Percentiles rank a stretch among this genome's conserved stretches.
Conservation (phyloP, 2,329 filamentous ascomycete species). For the Fusarium praegraminearum region DNA sequence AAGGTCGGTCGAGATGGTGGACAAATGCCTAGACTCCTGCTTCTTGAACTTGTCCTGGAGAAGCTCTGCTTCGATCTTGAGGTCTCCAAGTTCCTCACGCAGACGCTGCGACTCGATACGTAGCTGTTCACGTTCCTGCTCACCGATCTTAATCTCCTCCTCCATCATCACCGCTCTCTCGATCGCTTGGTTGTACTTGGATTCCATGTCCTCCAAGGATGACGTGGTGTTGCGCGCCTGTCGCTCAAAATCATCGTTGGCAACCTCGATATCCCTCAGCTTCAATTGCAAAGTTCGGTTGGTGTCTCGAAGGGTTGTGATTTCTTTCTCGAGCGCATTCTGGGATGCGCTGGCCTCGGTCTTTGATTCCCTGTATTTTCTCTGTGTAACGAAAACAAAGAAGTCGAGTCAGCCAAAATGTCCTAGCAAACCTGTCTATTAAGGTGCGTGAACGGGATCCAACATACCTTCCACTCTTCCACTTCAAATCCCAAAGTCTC, state of each 20-base stretch:
- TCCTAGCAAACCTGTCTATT: background rate
- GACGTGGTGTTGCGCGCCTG: constrained; percentile 96
- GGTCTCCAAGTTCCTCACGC: constrained; percentile 89
- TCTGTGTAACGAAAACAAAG: constrained; percentile 61
- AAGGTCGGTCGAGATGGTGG: constrained; percentile 71
- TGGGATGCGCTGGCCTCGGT: constrained; percentile 86
- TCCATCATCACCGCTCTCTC: constrained; percentile 94
- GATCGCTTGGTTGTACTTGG: constrained; percentile 95
- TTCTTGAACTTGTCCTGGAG: constrained; percentile 93
- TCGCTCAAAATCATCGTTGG: constrained; percentile 97
- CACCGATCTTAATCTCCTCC: constrained; percentile 90
- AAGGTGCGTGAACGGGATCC: constrained; percentile 40
- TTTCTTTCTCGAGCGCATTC: constrained; percentile 91
- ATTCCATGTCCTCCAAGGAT: constrained; percentile 95
- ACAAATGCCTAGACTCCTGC: constrained; percentile 68
- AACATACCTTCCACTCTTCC: constrained; percentile 95
- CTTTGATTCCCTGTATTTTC: constrained; percentile 97
- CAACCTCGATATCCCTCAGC: constrained; percentile 94
- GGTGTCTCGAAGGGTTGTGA: constrained; percentile 87
- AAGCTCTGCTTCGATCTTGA: constrained; percentile 95
- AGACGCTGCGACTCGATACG: constrained; percentile 92
- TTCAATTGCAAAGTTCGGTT: constrained; percentile 85
- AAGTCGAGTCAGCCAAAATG: constrained; percentile 19
- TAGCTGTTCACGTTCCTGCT: constrained; percentile 89
- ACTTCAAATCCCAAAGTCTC: constrained; percentile 89